Percentiles rank a stretch among this genome's conserved stretches.
These are phyloP conservation scores for Aspergillus oerlinghausenensis DNA, from an alignment of 2,329 filamentous ascomycete genomes.

Conservation along the genomic window DNA sequence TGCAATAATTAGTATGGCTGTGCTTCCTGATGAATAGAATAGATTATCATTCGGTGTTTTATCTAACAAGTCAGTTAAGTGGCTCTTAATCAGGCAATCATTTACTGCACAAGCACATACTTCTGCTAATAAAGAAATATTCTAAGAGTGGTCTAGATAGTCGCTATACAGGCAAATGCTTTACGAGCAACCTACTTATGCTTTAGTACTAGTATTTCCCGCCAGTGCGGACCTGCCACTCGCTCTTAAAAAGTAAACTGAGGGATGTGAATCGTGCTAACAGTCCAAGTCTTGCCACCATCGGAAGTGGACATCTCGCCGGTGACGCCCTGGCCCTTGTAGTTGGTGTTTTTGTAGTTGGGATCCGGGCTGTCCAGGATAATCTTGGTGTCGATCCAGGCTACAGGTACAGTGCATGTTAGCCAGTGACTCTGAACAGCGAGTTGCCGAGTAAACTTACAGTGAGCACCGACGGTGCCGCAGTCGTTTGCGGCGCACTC, in stretches of 20 bases:
- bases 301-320: conserved; percentile 40
- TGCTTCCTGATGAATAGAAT: too few species aligned
- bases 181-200: not conserved
- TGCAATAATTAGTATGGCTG: too few species aligned
- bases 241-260: conserved; percentile 17
- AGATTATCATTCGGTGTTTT: too few species aligned
- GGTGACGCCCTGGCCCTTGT: conserved; percentile 37
- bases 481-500: conserved; percentile 39
- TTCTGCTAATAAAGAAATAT: too few species aligned
- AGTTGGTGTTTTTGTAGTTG: conserved; percentile 35
- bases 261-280: conserved; percentile 35
- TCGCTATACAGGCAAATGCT: too few species aligned
- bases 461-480: conserved; percentile 39
- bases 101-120: too few species aligned
- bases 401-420: conserved; percentile 7
- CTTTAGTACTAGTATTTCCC: not conserved
- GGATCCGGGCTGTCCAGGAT: conserved; percentile 25
- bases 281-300: conserved; percentile 42
- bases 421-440: not conserved
- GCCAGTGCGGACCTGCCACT: too few species aligned
- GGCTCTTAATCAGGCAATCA: too few species aligned
- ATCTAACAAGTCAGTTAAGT: too few species aligned
- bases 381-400: conserved; percentile 41
- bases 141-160: too few species aligned
- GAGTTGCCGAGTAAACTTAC: conserved; percentile 13